A percentile compares a stretch with the other conserved stretches of the same genome.
Conservation (phyloP, 2,329 filamentous ascomycete genomes). For the Lecanicillium sp. region DNA sequence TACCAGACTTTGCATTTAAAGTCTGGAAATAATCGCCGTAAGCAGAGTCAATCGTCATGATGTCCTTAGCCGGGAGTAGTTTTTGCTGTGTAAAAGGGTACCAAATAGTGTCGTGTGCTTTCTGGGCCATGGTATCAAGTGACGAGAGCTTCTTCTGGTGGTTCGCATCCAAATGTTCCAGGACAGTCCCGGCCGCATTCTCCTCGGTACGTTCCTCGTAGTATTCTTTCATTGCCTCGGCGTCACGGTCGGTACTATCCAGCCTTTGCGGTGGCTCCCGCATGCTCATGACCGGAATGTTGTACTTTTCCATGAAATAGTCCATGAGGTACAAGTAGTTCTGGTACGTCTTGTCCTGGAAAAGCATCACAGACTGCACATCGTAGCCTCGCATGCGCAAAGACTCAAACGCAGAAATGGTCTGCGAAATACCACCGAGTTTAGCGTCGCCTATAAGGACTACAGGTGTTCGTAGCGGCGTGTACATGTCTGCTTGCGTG, state of each 20-base stretch:
- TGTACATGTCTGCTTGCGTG: constrained; percentile 70
- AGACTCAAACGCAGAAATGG: constrained; percentile 74
- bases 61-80: constrained; percentile 49
- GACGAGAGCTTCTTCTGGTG: constrained; percentile 49
- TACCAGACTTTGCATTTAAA: constrained; percentile 7
- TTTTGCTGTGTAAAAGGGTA: constrained; percentile 82
- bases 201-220: constrained; percentile 42
- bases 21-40: constrained; percentile 73
- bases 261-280: constrained; percentile 48
- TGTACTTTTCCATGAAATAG: constrained; percentile 55
- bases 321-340: constrained; percentile 60
- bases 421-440: constrained; percentile 72
- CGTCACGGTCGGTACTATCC: constrained; percentile 35
- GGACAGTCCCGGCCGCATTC: constrained; percentile 31
- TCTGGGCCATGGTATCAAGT: constrained; percentile 51
- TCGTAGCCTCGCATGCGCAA: constrained; percentile 72
- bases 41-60: constrained; percentile 72
- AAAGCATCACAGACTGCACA: constrained; percentile 60
- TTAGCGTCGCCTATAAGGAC: constrained; percentile 67
- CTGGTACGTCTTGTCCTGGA: constrained; percentile 55
- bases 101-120: constrained; percentile 64
- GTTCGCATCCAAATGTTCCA: constrained; percentile 41
- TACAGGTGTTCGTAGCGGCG: constrained; percentile 63
- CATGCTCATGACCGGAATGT: constrained; percentile 48
- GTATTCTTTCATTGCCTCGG: constrained; percentile 51